phyloP scores from a whole-genome alignment of 1,139 yeast species.

The Yamadazyma sp. region DNA sequence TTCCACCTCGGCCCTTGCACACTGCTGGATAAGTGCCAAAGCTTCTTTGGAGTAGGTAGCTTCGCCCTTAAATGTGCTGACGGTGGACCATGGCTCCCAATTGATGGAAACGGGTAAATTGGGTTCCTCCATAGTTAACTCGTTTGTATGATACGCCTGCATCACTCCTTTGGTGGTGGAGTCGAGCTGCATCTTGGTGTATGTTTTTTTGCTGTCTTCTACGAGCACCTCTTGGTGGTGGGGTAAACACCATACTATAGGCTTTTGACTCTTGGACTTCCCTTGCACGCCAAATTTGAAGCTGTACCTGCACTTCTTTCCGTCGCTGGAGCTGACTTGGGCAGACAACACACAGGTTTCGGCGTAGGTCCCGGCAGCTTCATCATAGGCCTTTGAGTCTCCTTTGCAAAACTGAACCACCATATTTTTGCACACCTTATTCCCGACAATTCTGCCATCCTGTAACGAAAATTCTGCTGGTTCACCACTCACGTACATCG shows the following conservation, averaged over 20 bases:
- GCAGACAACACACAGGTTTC: conserved; percentile 26
- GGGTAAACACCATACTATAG: conserved; percentile 57
- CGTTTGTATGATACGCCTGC: conserved; percentile 54
- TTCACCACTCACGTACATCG: conserved; percentile 38
- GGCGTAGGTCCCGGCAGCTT: conserved; percentile 45
- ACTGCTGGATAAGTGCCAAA: conserved; percentile 36
- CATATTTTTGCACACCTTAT: conserved; percentile 29
- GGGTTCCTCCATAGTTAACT: conserved; percentile 47
- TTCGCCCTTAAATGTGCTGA: conserved; percentile 22
- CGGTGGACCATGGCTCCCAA: conserved; percentile 61
- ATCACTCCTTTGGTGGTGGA: conserved; percentile 72
- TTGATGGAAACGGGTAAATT: conserved; percentile 50
- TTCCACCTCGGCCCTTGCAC: conserved; percentile 53
- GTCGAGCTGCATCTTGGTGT: conserved; percentile 47
- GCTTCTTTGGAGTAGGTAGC: conserved; percentile 41
- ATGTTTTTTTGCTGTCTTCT: conserved; percentile 17
- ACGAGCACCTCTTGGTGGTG: conserved; percentile 59
- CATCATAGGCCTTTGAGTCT: conserved; percentile 46
- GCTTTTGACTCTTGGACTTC: conserved; percentile 27
- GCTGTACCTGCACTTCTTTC: conserved; percentile 27
- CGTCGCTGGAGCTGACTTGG: conserved; percentile 19
- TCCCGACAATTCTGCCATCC: conserved; percentile 57
- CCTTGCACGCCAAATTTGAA: conserved; percentile 33
- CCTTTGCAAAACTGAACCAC: conserved; percentile 51
- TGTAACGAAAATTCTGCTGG: conserved; percentile 34